phyloP scores from a whole-genome alignment of 163 green algal genomes.

The Coccomyxa subellipsoidea region DNA sequence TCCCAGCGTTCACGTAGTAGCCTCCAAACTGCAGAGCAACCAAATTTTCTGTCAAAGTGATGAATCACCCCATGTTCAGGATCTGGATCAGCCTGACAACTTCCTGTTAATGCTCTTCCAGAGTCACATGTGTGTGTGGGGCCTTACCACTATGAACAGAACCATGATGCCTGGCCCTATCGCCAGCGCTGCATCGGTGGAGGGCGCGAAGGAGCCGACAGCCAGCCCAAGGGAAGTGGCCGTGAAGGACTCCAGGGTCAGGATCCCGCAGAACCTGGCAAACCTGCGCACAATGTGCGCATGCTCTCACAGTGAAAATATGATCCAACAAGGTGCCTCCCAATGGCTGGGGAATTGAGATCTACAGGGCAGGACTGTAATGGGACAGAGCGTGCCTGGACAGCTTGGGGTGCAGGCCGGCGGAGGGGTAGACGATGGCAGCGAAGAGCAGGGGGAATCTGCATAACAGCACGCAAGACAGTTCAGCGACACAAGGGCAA shows the following conservation, averaged over 20 bases:
- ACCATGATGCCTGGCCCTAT: constrained; percentile 92
- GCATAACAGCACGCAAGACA: no score
- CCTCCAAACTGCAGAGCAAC: constrained; percentile 35
- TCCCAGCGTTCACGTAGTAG: constrained; percentile 79
- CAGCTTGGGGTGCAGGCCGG: constrained; percentile 67
- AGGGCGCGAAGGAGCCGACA: constrained; percentile 76
- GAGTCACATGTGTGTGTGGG: background rate
- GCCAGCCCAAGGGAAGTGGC: constrained; percentile 78
- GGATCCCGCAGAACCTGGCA: constrained; percentile 71
- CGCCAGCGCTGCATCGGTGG: constrained; percentile 78
- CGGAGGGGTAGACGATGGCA: constrained; percentile 81
- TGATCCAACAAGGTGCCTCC: no score
- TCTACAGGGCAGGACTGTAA: background rate
- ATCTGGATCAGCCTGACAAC: background rate
- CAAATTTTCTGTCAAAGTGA: background rate
- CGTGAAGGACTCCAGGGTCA: constrained; percentile 71
- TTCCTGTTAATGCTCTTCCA: background rate
- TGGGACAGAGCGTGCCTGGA: background rate
- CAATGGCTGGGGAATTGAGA: no score
- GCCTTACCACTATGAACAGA: constrained; percentile 92
- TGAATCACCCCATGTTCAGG: background rate
- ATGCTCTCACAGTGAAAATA: no score
- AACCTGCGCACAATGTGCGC: constrained; percentile 53
- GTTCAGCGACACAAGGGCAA: no score
- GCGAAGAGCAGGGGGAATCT: constrained; percentile 88